phyloP scores from a whole-genome alignment of 169 alveolate genomes.

The Plasmodium inui region DNA sequence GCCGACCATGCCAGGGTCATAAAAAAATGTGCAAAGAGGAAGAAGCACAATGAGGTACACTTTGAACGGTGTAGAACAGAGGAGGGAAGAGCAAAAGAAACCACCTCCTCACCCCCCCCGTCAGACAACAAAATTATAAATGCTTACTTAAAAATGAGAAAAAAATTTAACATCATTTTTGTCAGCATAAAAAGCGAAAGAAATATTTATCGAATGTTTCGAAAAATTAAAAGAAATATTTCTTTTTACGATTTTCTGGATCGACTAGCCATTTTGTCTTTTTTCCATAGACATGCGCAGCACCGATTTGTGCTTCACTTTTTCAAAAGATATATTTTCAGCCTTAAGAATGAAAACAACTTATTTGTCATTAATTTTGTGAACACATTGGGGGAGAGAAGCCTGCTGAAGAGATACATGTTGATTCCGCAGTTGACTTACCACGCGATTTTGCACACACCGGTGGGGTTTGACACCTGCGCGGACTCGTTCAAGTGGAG shows the following conservation, averaged over 20 bases:
- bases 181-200: slow-evolving; percentile 19
- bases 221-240: slow-evolving; percentile 59
- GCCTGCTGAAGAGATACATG: not conserved
- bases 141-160: slow-evolving; percentile 40
- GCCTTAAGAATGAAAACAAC: not conserved
- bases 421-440: not conserved
- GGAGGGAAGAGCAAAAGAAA: not conserved
- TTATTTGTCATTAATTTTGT: slow-evolving; percentile 59
- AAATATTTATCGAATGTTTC: slow-evolving; percentile 7
- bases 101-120: not conserved
- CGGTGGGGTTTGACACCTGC: not conserved
- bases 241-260: slow-evolving; percentile 38
- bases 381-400: slow-evolving; percentile 8
- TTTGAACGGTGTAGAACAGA: not conserved
- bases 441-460: not conserved
- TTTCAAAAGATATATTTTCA: slow-evolving; percentile 43
- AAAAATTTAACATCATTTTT: slow-evolving; percentile 32
- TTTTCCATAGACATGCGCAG: slow-evolving; percentile 14
- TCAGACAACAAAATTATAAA: slow-evolving; percentile 33
- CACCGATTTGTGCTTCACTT: slow-evolving; percentile 27
- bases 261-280: slow-evolving; percentile 27
- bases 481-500: slow-evolving; percentile 11
- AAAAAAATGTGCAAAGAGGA: slow-evolving; percentile 21
- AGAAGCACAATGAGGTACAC: not conserved
- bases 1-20: slow-evolving; percentile 27